Base-by-base conservation (phyloP, 2,329 filamentous ascomycete genomes). In the Polytolypa hystricis region DNA sequence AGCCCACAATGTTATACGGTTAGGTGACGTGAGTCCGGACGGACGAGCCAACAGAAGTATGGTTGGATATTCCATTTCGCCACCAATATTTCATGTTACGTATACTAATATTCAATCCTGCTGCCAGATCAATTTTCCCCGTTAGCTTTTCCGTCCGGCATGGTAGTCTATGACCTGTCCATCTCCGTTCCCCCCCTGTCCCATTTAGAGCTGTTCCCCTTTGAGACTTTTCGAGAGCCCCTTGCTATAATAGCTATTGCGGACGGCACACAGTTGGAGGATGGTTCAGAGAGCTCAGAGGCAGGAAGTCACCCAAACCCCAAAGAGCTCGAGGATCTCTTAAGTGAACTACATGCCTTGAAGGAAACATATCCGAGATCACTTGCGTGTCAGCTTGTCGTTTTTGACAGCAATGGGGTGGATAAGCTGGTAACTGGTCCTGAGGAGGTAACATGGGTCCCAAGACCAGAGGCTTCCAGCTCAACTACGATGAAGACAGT, bases 41-140 rank as follows among this genome's bases (percentile, higher is more conserved):
- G 71, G 75, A 56, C 76, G 84, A 48, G 82, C 85, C 38, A 83
- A 93, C 60, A 79, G 83, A 69, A 93, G 85, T 89, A 79, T 58
- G 74, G 42, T 28, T n/a, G n/a, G n/a, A n/a, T n/a, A n/a, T n/a
- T n/a, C n/a, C n/a, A n/a, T n/a, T n/a, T 42, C 42, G 27, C 42
- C 10, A 7, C 33, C n/a, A 8, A 11, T n/a, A 19, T 11, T 5
- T 20, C 6, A 15, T 36, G 14, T 20, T 14, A 16, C n/a, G 20
- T 28, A 26, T 16, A 17, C 33, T 30, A 26, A 10, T n/a, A n/a
- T 12, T 54, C 51, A 43, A 44, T 35, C 17, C 32, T 33, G 30
- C 44, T 37, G 42, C 36, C 57, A 94, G 86, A 85, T 61, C 87
- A 91, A 79, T 95, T 96, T 62, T 93, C 85, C 40, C 89, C 89